Evolutionary conservation across 2,329 filamentous ascomycete species (phyloP).

Genomic region (Talaromyces sp.): DNA sequence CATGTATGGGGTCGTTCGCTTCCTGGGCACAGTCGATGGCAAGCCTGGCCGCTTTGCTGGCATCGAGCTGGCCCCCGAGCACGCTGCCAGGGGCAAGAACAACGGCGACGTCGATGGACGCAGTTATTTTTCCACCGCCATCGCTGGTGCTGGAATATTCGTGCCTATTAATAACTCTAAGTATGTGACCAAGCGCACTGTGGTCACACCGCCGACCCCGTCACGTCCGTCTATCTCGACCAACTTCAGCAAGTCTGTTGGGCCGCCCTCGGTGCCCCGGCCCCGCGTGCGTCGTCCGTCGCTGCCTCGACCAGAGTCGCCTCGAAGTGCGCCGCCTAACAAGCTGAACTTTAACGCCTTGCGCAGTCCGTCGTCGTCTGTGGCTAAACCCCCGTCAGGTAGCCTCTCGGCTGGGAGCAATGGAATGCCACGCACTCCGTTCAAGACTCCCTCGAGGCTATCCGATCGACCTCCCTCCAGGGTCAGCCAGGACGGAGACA

Average conservation of each 20-base stretch:
- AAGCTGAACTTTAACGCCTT: slow-evolving; percentile 52
- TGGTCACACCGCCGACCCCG: slow-evolving; percentile 64
- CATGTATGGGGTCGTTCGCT: slow-evolving; percentile 86
- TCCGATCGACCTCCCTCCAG: slow-evolving; percentile 36
- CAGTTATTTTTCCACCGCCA: slow-evolving; percentile 73
- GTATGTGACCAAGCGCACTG: slow-evolving; percentile 56
- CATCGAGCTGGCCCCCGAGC: slow-evolving; percentile 79
- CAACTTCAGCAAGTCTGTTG: slow-evolving; percentile 85
- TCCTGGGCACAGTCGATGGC: slow-evolving; percentile 77
- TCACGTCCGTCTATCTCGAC: slow-evolving; percentile 61
- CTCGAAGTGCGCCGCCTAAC: slow-evolving; percentile 55
- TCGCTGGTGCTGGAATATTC: slow-evolving; percentile 85
- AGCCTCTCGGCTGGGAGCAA: slow-evolving; percentile 17
- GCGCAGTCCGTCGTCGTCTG: slow-evolving; percentile 48
- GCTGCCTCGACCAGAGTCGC: slow-evolving; percentile 82
- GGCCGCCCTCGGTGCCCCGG: slow-evolving; percentile 65
- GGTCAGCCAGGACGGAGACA: slow-evolving; percentile 33
- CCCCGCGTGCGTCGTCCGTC: slow-evolving; percentile 63
- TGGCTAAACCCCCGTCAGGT: slow-evolving; percentile 2
- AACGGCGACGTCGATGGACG: slow-evolving; percentile 87
- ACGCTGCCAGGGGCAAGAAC: slow-evolving; percentile 83
- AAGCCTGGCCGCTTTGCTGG: slow-evolving; percentile 91
- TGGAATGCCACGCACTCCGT: slow-evolving; percentile 43
- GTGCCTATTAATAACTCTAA: slow-evolving; percentile 75
- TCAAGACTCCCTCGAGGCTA: slow-evolving; percentile 32